Evolutionary conservation across 495 filamentous ascomycete genomes (phyloP).

Genomic region (Podospora conica): DNA sequence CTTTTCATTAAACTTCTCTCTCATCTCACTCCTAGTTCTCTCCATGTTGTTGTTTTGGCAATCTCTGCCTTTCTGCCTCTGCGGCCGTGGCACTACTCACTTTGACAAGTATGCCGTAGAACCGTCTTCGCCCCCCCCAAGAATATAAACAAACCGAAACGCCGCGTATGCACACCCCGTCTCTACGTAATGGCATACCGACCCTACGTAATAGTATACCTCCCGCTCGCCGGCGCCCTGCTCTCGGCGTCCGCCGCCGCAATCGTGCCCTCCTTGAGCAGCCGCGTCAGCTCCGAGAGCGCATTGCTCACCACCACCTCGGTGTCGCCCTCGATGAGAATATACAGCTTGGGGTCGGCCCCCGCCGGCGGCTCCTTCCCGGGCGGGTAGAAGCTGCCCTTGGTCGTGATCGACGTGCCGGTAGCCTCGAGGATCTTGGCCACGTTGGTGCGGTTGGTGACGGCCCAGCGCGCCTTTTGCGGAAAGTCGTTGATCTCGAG

Average conservation of each 20-base stretch:
- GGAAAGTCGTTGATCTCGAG: conserved; percentile 99
- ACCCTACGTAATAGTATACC: conserved; percentile 76
- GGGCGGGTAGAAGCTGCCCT: conserved; percentile 78
- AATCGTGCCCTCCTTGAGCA: conserved; percentile 88
- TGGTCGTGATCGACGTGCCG: conserved; percentile 94
- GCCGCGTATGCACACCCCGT: background rate
- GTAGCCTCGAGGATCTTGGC: conserved; percentile 95
- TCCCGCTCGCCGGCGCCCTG: conserved; percentile 70
- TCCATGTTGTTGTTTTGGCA: background rate
- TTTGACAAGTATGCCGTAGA: background rate
- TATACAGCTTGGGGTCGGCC: conserved; percentile 86
- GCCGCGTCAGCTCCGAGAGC: conserved; percentile 80
- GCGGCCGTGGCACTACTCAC: background rate
- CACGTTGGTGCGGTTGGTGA: conserved; percentile 98
- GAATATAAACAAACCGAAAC: background rate
- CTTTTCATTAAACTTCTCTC: background rate
- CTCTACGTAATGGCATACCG: background rate
- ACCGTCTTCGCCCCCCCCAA: background rate
- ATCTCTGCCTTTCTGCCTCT: too few species aligned
- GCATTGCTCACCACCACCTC: conserved; percentile 87
- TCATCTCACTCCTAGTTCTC: background rate
- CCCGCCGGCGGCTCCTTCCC: conserved; percentile 73
- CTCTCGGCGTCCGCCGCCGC: conserved; percentile 82
- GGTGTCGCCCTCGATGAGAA: conserved; percentile 94
- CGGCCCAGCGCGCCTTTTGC: conserved; percentile 97